Conservation (phyloP, 2,329 filamentous ascomycete genomes). For the Stagonosporopsis tanaceti region DNA sequence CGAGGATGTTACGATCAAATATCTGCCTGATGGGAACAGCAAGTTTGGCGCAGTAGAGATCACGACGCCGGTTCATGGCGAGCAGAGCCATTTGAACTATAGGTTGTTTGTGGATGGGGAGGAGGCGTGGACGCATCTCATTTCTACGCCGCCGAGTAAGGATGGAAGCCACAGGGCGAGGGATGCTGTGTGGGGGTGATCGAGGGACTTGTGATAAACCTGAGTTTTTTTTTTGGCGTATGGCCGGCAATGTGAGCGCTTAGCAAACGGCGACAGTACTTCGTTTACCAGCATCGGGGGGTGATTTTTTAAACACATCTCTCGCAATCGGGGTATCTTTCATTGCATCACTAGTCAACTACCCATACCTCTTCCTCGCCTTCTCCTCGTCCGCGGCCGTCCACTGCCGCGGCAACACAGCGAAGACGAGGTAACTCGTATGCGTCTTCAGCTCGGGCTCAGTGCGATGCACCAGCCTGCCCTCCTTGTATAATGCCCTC, state of each 20-base stretch:
- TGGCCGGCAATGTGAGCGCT: not conserved
- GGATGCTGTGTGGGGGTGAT: constrained; percentile 56
- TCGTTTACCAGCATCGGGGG: not conserved
- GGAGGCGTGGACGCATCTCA: constrained; percentile 73
- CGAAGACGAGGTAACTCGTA: constrained; percentile 96
- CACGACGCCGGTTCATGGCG: constrained; percentile 67
- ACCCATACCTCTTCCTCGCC: constrained; percentile 58
- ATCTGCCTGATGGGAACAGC: constrained; percentile 83
- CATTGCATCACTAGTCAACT: not conserved
- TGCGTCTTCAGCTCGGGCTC: constrained; percentile 94
- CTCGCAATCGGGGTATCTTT: constrained; percentile 4
- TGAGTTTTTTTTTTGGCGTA: not conserved
- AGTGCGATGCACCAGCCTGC: constrained; percentile 78
- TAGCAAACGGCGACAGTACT: not conserved
- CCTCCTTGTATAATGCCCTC: constrained; percentile 69
- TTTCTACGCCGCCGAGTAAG: constrained; percentile 54
- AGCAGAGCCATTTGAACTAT: constrained; percentile 79
- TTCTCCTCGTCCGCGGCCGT: constrained; percentile 77
- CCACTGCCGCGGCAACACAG: constrained; percentile 87
- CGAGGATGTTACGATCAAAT: constrained; percentile 86
- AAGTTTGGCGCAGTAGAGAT: constrained; percentile 90
- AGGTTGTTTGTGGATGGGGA: constrained; percentile 81
- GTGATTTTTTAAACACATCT: not conserved
- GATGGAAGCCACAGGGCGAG: constrained; percentile 53
- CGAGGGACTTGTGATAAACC: not conserved